Evolutionary conservation across 805 yeast genomes (phyloP).

Genomic region (Komagataella pastoris): DNA sequence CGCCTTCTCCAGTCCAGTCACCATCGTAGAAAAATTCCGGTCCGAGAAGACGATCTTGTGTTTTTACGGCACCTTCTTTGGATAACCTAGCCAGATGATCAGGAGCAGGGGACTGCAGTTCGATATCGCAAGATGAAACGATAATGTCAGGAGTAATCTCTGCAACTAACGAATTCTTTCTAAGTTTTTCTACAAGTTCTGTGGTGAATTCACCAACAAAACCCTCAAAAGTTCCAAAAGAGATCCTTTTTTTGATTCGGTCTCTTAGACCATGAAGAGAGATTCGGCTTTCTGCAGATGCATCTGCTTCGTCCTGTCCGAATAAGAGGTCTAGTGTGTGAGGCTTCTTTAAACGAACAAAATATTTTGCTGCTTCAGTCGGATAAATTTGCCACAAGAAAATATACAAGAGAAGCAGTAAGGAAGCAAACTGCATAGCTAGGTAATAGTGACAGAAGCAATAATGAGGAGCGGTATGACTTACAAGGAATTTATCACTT

Average conservation of each 20-base stretch:
- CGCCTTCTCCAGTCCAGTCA: slow-evolving; percentile 37
- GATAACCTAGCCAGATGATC: slow-evolving; percentile 54
- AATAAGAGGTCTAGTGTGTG: slow-evolving; percentile 34
- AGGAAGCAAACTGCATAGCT: slow-evolving; percentile 1
- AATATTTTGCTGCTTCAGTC: slow-evolving; percentile 15
- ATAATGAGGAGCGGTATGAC: background rate
- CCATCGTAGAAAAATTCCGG: slow-evolving; percentile 35
- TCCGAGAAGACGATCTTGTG: slow-evolving; percentile 8
- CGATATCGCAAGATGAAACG: slow-evolving; percentile 39
- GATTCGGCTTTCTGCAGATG: slow-evolving; percentile 2
- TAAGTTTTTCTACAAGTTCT: slow-evolving; percentile 31
- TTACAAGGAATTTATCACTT: background rate
- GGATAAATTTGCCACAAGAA: background rate
- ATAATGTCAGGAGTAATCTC: slow-evolving; percentile 56
- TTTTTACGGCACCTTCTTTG: slow-evolving; percentile 21
- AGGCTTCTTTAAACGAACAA: slow-evolving; percentile 38
- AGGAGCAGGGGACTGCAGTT: slow-evolving; percentile 24
- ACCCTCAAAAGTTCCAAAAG: slow-evolving; percentile 63
- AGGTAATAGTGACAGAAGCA: background rate
- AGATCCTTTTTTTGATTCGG: slow-evolving; percentile 35
- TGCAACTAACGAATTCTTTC: slow-evolving; percentile 47
- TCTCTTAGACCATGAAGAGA: slow-evolving; percentile 28
- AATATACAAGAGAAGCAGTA: background rate
- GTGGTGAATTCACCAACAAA: slow-evolving; percentile 49
- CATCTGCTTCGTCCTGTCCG: slow-evolving; percentile 19